Evolutionary conservation across 192 early-diverging fungal species (phyloP).

Genomic region (Coemansia interrupta): DNA sequence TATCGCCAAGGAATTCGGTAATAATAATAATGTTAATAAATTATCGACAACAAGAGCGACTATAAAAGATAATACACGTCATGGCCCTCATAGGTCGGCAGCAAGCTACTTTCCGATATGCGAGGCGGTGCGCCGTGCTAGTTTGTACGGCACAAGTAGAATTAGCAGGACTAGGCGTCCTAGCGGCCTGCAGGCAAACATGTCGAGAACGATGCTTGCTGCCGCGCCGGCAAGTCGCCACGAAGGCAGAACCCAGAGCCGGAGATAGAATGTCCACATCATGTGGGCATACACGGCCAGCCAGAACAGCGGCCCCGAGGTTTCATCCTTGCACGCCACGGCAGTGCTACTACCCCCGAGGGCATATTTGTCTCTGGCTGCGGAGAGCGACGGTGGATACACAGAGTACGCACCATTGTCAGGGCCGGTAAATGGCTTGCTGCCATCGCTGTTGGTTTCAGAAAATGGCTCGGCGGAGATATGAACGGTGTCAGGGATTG

Average conservation of each 20-base stretch:
- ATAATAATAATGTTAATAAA: background rate
- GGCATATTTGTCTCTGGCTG: background rate
- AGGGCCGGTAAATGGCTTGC: background rate
- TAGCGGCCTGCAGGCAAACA: conserved; percentile 17
- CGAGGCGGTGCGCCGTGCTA: no score
- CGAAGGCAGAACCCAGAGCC: conserved; percentile 24
- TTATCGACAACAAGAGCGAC: background rate
- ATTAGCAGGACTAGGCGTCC: conserved; percentile 8
- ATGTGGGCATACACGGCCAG: conserved; percentile 36
- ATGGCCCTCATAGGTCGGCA: no score
- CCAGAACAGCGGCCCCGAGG: conserved; percentile 22
- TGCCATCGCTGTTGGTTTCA: conserved; percentile 3
- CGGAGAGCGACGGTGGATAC: background rate
- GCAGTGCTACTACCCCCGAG: background rate
- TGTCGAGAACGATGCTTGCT: conserved; percentile 12
- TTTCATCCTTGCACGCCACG: background rate
- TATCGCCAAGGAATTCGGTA: background rate
- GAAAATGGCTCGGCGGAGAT: background rate
- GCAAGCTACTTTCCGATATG: no score
- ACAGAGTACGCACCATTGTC: background rate
- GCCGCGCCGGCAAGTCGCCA: conserved; percentile 12
- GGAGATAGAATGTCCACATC: conserved; percentile 34
- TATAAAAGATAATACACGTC: no score
- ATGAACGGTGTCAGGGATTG: background rate
- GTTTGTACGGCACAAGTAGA: conserved; percentile 5